phyloP scores from a whole-genome alignment of 768 basidiomycete species.

The Udeniomyces megalosporus region DNA sequence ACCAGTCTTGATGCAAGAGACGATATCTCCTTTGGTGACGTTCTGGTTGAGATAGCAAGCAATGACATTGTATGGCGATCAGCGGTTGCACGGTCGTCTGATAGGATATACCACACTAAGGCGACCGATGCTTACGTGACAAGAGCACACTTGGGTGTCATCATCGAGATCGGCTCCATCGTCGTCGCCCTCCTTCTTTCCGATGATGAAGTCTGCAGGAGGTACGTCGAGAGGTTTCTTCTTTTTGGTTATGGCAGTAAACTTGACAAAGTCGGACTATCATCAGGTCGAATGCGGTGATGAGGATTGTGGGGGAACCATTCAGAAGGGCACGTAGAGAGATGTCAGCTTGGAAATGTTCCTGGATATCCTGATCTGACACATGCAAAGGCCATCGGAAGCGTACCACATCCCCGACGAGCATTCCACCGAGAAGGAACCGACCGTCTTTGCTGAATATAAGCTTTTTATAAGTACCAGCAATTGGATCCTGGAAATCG shows the following conservation, averaged over 20 bases:
- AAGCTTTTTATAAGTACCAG: constrained; percentile 58
- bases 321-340: too few species aligned
- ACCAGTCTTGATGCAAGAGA: constrained; percentile 39
- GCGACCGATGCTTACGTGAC: too few species aligned
- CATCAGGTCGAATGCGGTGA: too few species aligned
- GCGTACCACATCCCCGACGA: constrained; percentile 49
- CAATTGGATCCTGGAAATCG: constrained; percentile 44
- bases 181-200: constrained; percentile 38
- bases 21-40: constrained; percentile 45
- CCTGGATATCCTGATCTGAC: too few species aligned
- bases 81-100: too few species aligned
- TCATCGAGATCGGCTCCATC: constrained; percentile 54
- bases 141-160: constrained; percentile 55
- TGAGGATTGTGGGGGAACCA: too few species aligned
- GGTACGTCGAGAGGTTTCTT: constrained; percentile 52
- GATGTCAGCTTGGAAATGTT: too few species aligned
- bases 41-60: too few species aligned
- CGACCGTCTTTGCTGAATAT: constrained; percentile 57
- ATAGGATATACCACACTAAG: too few species aligned
- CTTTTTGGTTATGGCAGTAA: constrained; percentile 51
- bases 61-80: too few species aligned
- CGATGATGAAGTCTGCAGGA: constrained; percentile 52
- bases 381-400: too few species aligned
- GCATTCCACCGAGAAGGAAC: constrained; percentile 57
- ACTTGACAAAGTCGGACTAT: constrained; percentile 6